These are phyloP conservation scores for Picocystis salinarum DNA, from an alignment of 139 green algal genomes.

Conservation along the genomic window DNA sequence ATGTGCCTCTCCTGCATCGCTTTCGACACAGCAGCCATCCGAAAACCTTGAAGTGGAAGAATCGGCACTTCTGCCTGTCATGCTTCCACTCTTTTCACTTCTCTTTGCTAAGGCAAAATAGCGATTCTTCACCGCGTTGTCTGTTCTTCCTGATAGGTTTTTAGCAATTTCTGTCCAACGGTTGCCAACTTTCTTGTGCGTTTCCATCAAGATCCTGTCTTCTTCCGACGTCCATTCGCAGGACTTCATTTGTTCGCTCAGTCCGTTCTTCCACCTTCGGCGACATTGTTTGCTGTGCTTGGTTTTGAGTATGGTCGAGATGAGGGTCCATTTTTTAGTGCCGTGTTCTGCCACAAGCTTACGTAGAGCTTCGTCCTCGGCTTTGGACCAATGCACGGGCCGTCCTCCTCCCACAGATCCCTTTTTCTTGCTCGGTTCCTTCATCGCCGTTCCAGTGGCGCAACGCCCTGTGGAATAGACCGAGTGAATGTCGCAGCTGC, in stretches of 20 bases:
- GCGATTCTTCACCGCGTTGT: slow-evolving; percentile 39
- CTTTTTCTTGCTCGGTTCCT: too few relatives aligned
- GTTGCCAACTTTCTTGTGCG: slow-evolving; percentile 21
- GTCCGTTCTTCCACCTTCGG: slow-evolving; percentile 48
- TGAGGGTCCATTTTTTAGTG: slow-evolving; percentile 40
- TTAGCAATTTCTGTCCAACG: slow-evolving; percentile 34
- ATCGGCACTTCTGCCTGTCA: too few relatives aligned
- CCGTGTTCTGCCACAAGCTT: slow-evolving; percentile 35
- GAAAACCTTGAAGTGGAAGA: too few relatives aligned
- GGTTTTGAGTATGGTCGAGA: slow-evolving; percentile 25
- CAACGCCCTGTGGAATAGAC: too few relatives aligned
- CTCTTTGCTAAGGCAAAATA: slow-evolving; percentile 24
- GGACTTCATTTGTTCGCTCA: slow-evolving; percentile 47
- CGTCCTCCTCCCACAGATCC: too few relatives aligned
- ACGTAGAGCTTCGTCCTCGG: slow-evolving; percentile 41
- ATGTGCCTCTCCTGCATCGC: too few relatives aligned
- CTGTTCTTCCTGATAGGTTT: slow-evolving; percentile 21
- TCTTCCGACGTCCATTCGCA: slow-evolving; percentile 33
- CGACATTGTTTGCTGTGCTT: slow-evolving; percentile 53
- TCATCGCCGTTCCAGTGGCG: too few relatives aligned
- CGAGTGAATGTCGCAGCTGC: too few relatives aligned
- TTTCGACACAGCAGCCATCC: too few relatives aligned
- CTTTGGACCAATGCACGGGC: too few relatives aligned
- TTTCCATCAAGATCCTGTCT: slow-evolving; percentile 11
- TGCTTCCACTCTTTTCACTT: too few relatives aligned